Evolutionary conservation across 2,329 filamentous ascomycete species (phyloP), one percentile per base, ranked within the genome.

Genomic region (Exserohilum rostratum): DNA sequence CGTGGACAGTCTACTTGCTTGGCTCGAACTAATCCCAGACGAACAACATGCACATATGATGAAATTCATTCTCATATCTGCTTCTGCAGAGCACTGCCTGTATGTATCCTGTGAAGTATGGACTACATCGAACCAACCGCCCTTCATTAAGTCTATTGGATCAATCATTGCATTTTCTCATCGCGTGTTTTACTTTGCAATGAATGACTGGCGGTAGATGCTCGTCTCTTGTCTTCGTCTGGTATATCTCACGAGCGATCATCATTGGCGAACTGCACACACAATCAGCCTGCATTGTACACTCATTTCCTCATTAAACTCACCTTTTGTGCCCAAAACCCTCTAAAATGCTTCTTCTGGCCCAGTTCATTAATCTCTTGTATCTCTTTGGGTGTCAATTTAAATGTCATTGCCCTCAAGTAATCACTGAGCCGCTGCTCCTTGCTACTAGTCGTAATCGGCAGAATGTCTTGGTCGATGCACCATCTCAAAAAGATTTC

Each of bases 401-500:
- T 82, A 71, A 88, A 87, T 0, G 80, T 82, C 60, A 83, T 75
- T 1, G 76, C 76, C 18, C 82, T 75, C 57, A 87, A 64, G 62
- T 87, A 87, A 64, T 85, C 82, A 52, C 77, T 82, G 67, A 88
- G 60, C 13, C 85, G 76, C 58, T 83, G 79, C 71, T 87, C 85
- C 61, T 87, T 87, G 44, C 78, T 75, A 53, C 81, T 85, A 2
- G 85, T 88, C 5, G 85, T 87, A 53, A 88, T 80, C 0, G 82
- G 73, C 13, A 87, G 79, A 52, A 83, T 71, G 20, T 84, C 84
- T 63, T 85, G 83, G 60, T 88, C 85, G 46, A 88, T 79, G 44
- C 80, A 82, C 84, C 85, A 88, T 46, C 85, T 74, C 50, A 88
- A 65, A 46, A 79, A 72, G 48, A 87, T 80, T 70, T 87, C 84